phyloP scores from a whole-genome alignment of 306 rosid species.

The Abrus pulchellus region DNA sequence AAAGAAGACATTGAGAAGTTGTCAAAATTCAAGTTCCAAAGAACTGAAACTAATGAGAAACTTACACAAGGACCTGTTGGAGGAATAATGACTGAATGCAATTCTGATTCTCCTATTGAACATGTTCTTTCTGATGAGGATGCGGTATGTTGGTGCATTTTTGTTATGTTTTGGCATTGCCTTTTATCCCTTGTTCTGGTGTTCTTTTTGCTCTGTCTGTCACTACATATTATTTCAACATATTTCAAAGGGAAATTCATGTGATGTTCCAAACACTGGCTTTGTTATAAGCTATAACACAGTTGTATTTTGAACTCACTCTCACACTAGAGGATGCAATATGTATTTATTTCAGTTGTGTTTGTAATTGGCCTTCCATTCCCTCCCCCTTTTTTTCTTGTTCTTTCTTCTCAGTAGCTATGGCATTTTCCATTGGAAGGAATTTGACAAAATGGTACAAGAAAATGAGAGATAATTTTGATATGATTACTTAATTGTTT shows the following conservation, averaged over 20 bases:
- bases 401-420: constrained; percentile 13
- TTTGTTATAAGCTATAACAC: constrained; percentile 9
- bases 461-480: constrained; percentile 17
- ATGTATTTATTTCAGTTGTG: constrained; percentile 34
- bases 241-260: constrained; percentile 37
- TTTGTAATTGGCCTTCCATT: constrained; percentile 18
- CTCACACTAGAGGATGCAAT: constrained; percentile 23
- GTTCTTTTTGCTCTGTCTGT: constrained; percentile 31
- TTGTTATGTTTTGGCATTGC: not conserved
- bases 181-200: constrained; percentile 27
- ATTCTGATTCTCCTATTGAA: constrained; percentile 80
- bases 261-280: constrained; percentile 19
- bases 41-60: constrained; percentile 65
- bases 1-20: constrained; percentile 91
- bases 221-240: constrained; percentile 27
- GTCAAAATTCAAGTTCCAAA: constrained; percentile 80
- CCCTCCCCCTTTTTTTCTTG: constrained; percentile 13
- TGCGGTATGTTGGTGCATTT: constrained; percentile 65
- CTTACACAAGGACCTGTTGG: constrained; percentile 70
- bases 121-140: constrained; percentile 77
- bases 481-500: not conserved
- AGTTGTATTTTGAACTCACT: constrained; percentile 24
- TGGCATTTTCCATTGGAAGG: constrained; percentile 11
- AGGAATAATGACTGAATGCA: constrained; percentile 88
- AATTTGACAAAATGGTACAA: constrained; percentile 37